Evolutionary conservation across 139 green algal genomes (phyloP).

Genomic region (Auxenochlorella protothecoides): DNA sequence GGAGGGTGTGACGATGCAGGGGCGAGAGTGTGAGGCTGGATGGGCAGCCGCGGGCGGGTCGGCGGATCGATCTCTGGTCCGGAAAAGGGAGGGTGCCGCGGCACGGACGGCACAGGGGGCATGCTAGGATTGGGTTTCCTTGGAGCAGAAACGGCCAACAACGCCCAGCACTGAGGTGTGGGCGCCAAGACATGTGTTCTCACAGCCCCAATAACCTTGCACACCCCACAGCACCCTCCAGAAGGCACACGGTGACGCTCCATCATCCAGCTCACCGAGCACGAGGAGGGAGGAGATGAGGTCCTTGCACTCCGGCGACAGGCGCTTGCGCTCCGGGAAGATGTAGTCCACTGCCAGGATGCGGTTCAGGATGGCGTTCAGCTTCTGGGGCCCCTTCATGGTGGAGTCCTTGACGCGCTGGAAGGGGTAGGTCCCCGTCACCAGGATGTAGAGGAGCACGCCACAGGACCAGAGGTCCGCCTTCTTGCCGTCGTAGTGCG

Average conservation of each 20-base stretch:
- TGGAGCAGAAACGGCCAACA: too few species aligned
- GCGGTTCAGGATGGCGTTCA: slow-evolving; percentile 38
- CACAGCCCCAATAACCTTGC: too few species aligned
- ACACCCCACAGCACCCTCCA: too few species aligned
- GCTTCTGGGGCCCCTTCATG: slow-evolving; percentile 44
- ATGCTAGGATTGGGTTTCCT: too few species aligned
- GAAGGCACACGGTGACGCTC: not conserved
- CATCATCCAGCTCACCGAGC: slow-evolving; percentile 48
- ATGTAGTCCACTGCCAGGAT: slow-evolving; percentile 4
- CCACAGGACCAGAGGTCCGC: slow-evolving; percentile 95
- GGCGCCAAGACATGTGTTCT: too few species aligned
- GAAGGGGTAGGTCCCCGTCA: slow-evolving; percentile 85
- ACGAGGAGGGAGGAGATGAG: slow-evolving; percentile 43
- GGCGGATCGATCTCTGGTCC: too few species aligned
- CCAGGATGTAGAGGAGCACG: slow-evolving; percentile 97
- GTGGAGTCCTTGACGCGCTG: slow-evolving; percentile 61
- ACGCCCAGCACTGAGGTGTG: too few species aligned
- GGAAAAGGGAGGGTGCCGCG: not conserved
- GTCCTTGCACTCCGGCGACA: not conserved
- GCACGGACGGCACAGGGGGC: not conserved
- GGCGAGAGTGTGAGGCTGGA: too few species aligned
- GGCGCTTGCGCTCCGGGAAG: slow-evolving; percentile 10
- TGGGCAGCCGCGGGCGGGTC: too few species aligned
- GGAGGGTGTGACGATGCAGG: not conserved
- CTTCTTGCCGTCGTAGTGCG: slow-evolving; percentile 72